Evolutionary conservation across 1,284 basidiomycete species (phyloP), one percentile per base, ranked within the genome.

Genomic region (Bjerkandera adusta): DNA sequence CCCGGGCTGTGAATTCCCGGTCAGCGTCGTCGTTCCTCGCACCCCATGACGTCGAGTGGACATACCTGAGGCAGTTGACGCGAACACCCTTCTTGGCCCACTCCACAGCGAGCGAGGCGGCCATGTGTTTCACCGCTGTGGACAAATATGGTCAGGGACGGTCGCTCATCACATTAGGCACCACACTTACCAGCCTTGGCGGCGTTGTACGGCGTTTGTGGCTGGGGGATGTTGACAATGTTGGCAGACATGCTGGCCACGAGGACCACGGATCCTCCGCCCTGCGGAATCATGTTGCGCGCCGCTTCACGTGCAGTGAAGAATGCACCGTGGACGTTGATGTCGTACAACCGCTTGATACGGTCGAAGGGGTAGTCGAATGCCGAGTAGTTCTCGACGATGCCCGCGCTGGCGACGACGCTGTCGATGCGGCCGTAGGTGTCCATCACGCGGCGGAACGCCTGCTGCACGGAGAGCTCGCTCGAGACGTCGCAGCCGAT

Each of bases 171-270:
- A 34, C 27, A 8, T 11, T 16, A 16, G 32, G 11, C 5, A 15
- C 22, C 20, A 18, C 24, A 59, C 62, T 53, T 56, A 84, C 85
- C 86, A 37, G 87, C 87, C 71, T 90, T 95, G 36, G 92, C 94
- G n/a, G 91, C 88, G 67, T 97, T 98, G 70, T 98, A 98, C 0
- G 95, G 94, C 1, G 91, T 90, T 77, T 98, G 95, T 30, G 81
- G 82, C 79, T 97, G 75, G 30, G 92, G 92, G 48, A 89, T 79
- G 68, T 94, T 94, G 64, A 94, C 77, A 53, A 94, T 82, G 60
- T 81, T 85, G 36, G 89, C 88, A 61, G 83, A 90, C 93, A 98
- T 97, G 60, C 87, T 91, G 2, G 89, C 83, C 49, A 98, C 83
- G 51, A 98, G 76, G 51, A 94, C 81, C 61, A 97, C 91, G 45